Evolutionary conservation across 176 grass and related monocot genomes (phyloP).

Genomic region (Carex cristatella): DNA sequence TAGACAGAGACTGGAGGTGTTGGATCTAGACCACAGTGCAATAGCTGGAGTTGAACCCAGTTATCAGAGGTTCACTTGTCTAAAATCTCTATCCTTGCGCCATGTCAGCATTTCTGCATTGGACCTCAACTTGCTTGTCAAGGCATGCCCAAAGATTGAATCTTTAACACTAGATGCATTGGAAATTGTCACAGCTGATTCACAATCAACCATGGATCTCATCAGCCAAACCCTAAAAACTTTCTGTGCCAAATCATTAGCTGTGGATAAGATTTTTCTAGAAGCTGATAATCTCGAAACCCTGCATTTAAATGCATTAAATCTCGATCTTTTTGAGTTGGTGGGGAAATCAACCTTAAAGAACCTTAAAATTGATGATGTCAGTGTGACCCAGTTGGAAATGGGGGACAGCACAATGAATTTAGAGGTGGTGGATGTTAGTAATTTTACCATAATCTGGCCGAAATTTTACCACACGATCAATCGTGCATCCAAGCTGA

Average conservation of each 20-base stretch:
- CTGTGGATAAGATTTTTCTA: slow-evolving; percentile 80
- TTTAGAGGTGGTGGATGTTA: slow-evolving; percentile 78
- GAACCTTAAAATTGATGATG: slow-evolving; percentile 91
- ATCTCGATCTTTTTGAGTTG: slow-evolving; percentile 94
- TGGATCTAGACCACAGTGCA: slow-evolving; percentile 87
- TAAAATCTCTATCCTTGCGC: slow-evolving; percentile 82
- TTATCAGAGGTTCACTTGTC: slow-evolving; percentile 90
- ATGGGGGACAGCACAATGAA: slow-evolving; percentile 78
- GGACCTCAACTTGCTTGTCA: slow-evolving; percentile 72
- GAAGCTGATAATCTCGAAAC: slow-evolving; percentile 89
- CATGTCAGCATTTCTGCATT: slow-evolving; percentile 85
- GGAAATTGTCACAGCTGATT: slow-evolving; percentile 84
- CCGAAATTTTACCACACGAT: slow-evolving; percentile 90
- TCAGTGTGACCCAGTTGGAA: slow-evolving; percentile 91
- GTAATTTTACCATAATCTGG: slow-evolving; percentile 89
- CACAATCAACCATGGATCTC: slow-evolving; percentile 74
- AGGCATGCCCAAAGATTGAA: slow-evolving; percentile 73
- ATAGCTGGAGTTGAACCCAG: slow-evolving; percentile 89
- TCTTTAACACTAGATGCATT: slow-evolving; percentile 85
- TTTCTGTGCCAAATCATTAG: slow-evolving; percentile 70
- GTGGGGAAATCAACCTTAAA: slow-evolving; percentile 75
- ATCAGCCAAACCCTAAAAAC: slow-evolving; percentile 69
- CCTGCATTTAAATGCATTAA: slow-evolving; percentile 76
- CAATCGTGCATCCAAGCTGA: slow-evolving; percentile 66
- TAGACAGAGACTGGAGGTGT: slow-evolving; percentile 64